Evolutionary conservation across 495 filamentous ascomycete genomes (phyloP).

Genomic region (Aspergillus wentii): DNA sequence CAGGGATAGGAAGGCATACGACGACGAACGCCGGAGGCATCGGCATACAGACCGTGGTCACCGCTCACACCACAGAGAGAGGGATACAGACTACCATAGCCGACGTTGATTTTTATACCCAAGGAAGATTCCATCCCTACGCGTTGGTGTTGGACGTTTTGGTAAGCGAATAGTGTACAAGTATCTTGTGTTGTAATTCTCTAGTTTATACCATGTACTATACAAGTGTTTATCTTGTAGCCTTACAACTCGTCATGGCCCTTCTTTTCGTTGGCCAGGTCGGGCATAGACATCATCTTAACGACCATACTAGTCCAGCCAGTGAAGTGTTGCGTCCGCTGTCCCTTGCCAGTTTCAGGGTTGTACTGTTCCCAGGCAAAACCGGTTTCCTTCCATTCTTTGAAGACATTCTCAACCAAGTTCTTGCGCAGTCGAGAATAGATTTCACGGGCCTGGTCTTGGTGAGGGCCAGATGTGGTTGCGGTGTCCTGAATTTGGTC

Average conservation of each 20-base stretch:
- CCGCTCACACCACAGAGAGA: slow-evolving; percentile 20
- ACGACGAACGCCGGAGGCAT: slow-evolving; percentile 17
- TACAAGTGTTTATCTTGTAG: slow-evolving; percentile 12
- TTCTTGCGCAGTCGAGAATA: slow-evolving; percentile 77
- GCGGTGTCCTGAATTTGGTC: slow-evolving; percentile 33
- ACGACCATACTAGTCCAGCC: slow-evolving; percentile 98
- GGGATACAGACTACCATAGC: slow-evolving; percentile 18
- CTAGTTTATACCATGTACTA: slow-evolving; percentile 11
- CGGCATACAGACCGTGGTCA: slow-evolving; percentile 22
- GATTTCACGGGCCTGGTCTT: slow-evolving; percentile 61
- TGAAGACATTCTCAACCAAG: slow-evolving; percentile 83
- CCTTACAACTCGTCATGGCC: slow-evolving; percentile 40
- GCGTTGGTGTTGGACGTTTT: slow-evolving; percentile 9
- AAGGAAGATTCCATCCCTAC: not conserved
- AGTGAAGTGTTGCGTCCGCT: slow-evolving; percentile 95
- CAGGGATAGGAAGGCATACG: slow-evolving; percentile 18
- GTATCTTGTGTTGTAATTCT: not conserved
- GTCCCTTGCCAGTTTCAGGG: slow-evolving; percentile 84
- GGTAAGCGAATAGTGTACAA: slow-evolving; percentile 8
- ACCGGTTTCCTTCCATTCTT: slow-evolving; percentile 81
- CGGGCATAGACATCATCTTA: slow-evolving; percentile 92
- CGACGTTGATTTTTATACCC: slow-evolving; percentile 16
- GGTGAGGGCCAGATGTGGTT: slow-evolving; percentile 58
- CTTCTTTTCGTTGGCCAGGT: slow-evolving; percentile 30
- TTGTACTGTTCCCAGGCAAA: slow-evolving; percentile 99